Conservation (phyloP, 202 grass and related monocot species). For the Bolboschoenoplectus hybrid region DNA sequence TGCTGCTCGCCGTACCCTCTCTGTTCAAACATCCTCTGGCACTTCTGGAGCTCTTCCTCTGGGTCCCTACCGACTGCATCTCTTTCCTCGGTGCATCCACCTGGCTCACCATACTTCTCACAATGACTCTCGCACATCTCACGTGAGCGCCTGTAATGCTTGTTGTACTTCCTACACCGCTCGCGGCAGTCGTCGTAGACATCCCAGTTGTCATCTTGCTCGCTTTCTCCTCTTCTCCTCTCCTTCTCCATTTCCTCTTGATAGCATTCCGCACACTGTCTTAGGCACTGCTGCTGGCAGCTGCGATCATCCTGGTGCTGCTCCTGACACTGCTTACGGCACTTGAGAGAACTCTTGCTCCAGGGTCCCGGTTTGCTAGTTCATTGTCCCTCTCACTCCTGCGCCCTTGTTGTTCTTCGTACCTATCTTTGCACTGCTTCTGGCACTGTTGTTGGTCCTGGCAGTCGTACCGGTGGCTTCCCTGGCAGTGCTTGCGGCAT, state of each 20-base stretch:
- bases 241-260: neutral
- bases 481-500: slow-evolving; percentile 9
- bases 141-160: neutral
- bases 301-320: neutral
- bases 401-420: neutral
- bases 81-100: neutral
- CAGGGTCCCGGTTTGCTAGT: slow-evolving; percentile 10
- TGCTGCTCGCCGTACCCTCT: slow-evolving; percentile 9
- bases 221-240: neutral
- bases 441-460: slow-evolving; percentile 8
- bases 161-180: neutral
- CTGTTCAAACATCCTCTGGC: slow-evolving; percentile 16
- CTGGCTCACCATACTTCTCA: slow-evolving; percentile 10
- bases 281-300: neutral
- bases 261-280: neutral
- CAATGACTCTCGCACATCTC: neutral
- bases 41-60: slow-evolving; percentile 30
- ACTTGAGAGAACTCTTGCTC: neutral
- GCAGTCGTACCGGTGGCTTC: neutral
- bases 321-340: slow-evolving; percentile 3
- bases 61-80: neutral
- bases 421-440: slow-evolving; percentile 3
- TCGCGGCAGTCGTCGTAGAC: slow-evolving; percentile 11
- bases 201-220: slow-evolving; percentile 4
- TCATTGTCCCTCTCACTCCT: neutral